Evolutionary conservation across 306 rosid species (phyloP).

Genomic region (Rosa persica): DNA sequence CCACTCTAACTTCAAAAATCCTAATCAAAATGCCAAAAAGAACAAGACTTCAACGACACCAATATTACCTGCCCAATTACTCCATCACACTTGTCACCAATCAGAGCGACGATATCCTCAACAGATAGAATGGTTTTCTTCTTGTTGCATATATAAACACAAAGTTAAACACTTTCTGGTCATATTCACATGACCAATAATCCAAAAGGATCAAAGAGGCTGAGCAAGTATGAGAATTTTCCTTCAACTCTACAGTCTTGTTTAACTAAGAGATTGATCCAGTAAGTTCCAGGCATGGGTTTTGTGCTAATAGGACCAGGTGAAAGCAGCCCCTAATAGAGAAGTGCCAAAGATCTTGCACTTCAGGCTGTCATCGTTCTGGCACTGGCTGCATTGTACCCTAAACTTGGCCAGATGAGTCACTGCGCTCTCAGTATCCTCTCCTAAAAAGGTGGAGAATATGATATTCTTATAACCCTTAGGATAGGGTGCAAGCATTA

Average conservation of each 20-base stretch:
- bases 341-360: no score
- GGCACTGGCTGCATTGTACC: no score
- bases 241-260: slow-evolving; percentile 93
- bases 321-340: no score
- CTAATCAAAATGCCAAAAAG: slow-evolving; percentile 5
- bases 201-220: background rate
- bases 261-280: slow-evolving; percentile 88
- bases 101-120: slow-evolving; percentile 87
- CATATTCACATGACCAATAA: background rate
- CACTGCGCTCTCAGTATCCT: no score
- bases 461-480: no score
- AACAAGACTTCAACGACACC: background rate
- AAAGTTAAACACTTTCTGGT: slow-evolving; percentile 1
- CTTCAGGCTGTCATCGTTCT: no score
- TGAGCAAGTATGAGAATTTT: slow-evolving; percentile 18
- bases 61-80: slow-evolving; percentile 87
- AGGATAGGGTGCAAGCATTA: no score
- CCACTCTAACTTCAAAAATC: slow-evolving; percentile 5
- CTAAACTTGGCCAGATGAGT: no score
- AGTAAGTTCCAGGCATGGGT: slow-evolving; percentile 97
- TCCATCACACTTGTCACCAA: slow-evolving; percentile 92
- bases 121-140: slow-evolving; percentile 90
- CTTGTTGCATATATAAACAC: slow-evolving; percentile 72
- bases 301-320: no score
- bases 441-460: no score